Base-by-base conservation (phyloP, 495 filamentous ascomycete species). In the Bathelium albidoporum region DNA sequence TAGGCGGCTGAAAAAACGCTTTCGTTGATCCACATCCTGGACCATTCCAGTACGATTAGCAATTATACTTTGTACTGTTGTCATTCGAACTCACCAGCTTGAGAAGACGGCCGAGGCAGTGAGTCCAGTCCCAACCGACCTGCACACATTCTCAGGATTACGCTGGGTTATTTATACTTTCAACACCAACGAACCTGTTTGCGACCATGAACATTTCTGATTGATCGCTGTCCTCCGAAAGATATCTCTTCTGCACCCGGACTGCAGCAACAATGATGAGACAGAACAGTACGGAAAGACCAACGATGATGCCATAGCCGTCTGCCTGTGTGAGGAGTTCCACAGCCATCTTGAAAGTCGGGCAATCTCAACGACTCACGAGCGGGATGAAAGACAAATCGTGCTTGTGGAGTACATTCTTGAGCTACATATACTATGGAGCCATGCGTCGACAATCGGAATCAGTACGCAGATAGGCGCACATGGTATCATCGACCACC, bases 171-270 rank as follows among this genome's bases (percentile, higher is more conserved):
- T n/a, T n/a, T n/a, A n/a, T n/a, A n/a, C n/a, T n/a, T n/a, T n/a
- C n/a, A n/a, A n/a, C n/a, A n/a, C n/a, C n/a, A n/a, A n/a, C 78
- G 10, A 71, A 74, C 18, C 78, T 73, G 69, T 80, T 80, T 20
- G 79, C 79, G 36, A 79, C 77, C 77, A 81, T 80, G 69, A 81
- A 81, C 79, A 81, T 81, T 64, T 81, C 79, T 2, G 77, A 77
- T 36, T 75, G 76, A 14, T 70, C 75, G 20, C 76, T 77, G 59
- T 81, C 78, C 52, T 81, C 78, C 0, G 72, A 68, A 9, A 79
- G 70, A 70, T 78, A 78, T 0, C 67, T 66, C 58, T 72, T 78
- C 62, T 79, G 77, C 11, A 79, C 65, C 29, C 74, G 73, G 32
- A 79, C 71, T 5, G 77, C 76, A 28, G 74, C 60, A 3, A 79